Base-by-base conservation (phyloP, 148 eudicot genomes). In the Cornus kousa region DNA sequence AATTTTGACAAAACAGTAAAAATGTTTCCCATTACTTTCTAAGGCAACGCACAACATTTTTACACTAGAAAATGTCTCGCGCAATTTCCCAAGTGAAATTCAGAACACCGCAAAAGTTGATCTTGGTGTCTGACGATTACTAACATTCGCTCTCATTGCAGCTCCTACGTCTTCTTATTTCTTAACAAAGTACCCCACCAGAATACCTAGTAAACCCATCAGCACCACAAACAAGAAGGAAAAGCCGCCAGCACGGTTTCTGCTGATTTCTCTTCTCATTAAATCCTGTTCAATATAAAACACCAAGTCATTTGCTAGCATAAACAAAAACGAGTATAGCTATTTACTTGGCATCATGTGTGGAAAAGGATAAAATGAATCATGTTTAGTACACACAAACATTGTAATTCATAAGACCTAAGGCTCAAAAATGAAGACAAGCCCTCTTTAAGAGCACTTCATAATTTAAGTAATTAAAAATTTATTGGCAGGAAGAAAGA, bases 171-270 rank as follows among this genome's bases (percentile, higher is more conserved):
- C 60, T 64, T 80, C 74, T 74, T 80, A n/a, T 40, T 64, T 80
- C 74, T 74, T 80, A n/a, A 80, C 16, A 17, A 80, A 24, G 69
- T 90, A 91, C n/a, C 98, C 96, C 37, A 90, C 65, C 48, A 94
- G 66, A 73, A 94, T 67, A 8, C 96, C 85, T 33, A 94, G 50
- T 13, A 94, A 78, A 39, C 86, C 96, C 10, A 89, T 77, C 77
- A 94, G 86, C 72, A 85, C 82, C 82, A 93, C 85, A 17, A 82
- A 59, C 71, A 89, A 50, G 64, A 88, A n/a, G 2, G 87, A 86
- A 78, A 82, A 82, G 65, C 91, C 89, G 62, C 88, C 82, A 2
- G 78, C 62, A 2, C 28, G 83, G 55, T 39, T 80, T 57, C 39
- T 80, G 31, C 67, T 40, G 12, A 59, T 68, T 43, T 74, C 82